Evolutionary conservation across 306 rosid genomes (phyloP).

Genomic region (Geum urbanum): DNA sequence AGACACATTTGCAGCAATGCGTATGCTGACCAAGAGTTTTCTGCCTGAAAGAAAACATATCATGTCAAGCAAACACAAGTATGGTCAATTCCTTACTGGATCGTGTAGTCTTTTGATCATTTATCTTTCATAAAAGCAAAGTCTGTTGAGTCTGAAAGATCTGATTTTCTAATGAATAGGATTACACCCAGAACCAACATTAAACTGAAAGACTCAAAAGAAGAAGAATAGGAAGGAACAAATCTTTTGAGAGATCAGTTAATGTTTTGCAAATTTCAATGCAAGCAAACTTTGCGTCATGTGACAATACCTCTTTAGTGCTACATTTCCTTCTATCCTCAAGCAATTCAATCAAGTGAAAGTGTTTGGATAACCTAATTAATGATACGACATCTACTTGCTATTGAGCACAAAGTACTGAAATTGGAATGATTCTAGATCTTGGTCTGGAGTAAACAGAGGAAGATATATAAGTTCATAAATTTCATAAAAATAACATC

Average conservation of each 20-base stretch:
- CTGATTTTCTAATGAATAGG: neutral
- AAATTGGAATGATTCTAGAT: no score
- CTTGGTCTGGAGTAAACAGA: neutral
- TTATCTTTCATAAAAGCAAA: neutral
- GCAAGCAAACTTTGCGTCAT: neutral
- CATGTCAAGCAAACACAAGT: neutral
- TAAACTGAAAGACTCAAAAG: neutral
- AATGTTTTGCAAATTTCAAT: neutral
- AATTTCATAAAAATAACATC: neutral
- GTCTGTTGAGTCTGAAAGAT: neutral
- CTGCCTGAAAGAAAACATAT: slow-evolving; percentile 47
- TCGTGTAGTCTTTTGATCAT: neutral
- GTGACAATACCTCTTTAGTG: neutral
- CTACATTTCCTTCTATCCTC: neutral
- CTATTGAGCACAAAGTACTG: neutral
- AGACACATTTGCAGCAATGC: slow-evolving; percentile 54
- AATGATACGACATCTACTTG: no score
- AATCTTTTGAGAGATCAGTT: neutral
- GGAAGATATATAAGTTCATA: neutral
- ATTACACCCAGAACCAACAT: neutral
- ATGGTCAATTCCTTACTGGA: neutral
- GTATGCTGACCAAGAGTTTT: slow-evolving; percentile 54
- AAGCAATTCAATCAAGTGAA: neutral
- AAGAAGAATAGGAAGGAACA: neutral
- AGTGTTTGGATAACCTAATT: neutral